phyloP scores from a whole-genome alignment of 768 basidiomycete genomes.

The Panaeolus papilionaceus region DNA sequence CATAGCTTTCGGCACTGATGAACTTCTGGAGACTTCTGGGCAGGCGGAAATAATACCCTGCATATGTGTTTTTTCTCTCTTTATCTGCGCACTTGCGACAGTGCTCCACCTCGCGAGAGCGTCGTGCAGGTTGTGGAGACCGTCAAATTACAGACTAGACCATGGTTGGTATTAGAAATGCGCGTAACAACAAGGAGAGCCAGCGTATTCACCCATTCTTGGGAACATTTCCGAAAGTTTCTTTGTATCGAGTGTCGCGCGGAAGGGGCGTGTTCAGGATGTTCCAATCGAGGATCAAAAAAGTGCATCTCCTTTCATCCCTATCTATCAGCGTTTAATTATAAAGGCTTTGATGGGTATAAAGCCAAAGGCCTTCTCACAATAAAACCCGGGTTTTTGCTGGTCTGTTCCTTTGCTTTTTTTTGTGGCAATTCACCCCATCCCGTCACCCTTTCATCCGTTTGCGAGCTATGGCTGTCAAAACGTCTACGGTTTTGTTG shows the following conservation, averaged over 20 bases:
- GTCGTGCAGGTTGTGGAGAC: neutral
- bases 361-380: neutral
- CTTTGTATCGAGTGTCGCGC: neutral
- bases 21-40: neutral
- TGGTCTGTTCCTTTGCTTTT: neutral
- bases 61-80: neutral
- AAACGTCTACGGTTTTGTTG: slow-evolving; percentile 29
- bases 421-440: neutral
- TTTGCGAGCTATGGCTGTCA: slow-evolving; percentile 24
- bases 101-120: slow-evolving; percentile 5
- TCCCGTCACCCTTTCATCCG: neutral
- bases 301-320: neutral
- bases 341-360: neutral
- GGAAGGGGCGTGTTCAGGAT: neutral
- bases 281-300: slow-evolving; percentile 10
- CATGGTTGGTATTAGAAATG: neutral
- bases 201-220: neutral
- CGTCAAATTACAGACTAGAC: neutral
- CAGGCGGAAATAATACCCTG: neutral
- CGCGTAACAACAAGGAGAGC: neutral
- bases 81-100: neutral
- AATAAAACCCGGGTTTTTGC: slow-evolving; percentile 4
- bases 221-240: neutral
- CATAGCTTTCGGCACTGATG: neutral
- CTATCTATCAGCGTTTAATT: slow-evolving; percentile 1